These are phyloP conservation scores for Aurifilum marmelostoma DNA, from an alignment of 2,329 filamentous ascomycete genomes.

Conservation along the genomic window DNA sequence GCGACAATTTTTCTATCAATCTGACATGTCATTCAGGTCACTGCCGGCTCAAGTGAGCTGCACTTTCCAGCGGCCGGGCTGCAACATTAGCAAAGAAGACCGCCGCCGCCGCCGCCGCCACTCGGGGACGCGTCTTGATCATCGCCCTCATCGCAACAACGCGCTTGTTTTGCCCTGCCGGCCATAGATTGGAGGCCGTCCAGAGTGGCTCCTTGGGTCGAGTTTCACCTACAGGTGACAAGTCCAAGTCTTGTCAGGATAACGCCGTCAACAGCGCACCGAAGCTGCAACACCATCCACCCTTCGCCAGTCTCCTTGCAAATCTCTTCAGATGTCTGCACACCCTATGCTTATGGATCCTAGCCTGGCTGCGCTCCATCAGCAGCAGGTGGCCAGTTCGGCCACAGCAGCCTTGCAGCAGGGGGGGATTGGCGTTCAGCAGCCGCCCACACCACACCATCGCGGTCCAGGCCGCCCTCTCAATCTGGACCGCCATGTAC, in stretches of 20 bases:
- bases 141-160: not conserved
- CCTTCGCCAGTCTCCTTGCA: not conserved
- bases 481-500: constrained; percentile 24
- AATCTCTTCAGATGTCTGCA: not conserved
- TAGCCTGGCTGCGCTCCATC: constrained; percentile 22
- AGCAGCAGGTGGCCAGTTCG: constrained; percentile 26
- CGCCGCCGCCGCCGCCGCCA: not conserved
- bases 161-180: not conserved
- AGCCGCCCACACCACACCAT: constrained; percentile 13
- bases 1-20: not conserved
- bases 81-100: not conserved
- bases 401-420: constrained; percentile 26
- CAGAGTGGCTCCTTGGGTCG: too few species aligned
- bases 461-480: constrained; percentile 27
- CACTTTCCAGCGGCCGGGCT: not conserved
- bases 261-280: not conserved
- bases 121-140: not conserved
- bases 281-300: not conserved
- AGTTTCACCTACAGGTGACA: not conserved
- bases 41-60: constrained; percentile 3
- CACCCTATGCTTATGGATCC: constrained; percentile 22
- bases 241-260: not conserved
- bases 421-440: constrained; percentile 15
- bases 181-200: not conserved
- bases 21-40: constrained; percentile 12